Evolutionary conservation across 306 rosid genomes (phyloP), one percentile per base, ranked within the genome.

Genomic region (Elaeagnus macrophylla): DNA sequence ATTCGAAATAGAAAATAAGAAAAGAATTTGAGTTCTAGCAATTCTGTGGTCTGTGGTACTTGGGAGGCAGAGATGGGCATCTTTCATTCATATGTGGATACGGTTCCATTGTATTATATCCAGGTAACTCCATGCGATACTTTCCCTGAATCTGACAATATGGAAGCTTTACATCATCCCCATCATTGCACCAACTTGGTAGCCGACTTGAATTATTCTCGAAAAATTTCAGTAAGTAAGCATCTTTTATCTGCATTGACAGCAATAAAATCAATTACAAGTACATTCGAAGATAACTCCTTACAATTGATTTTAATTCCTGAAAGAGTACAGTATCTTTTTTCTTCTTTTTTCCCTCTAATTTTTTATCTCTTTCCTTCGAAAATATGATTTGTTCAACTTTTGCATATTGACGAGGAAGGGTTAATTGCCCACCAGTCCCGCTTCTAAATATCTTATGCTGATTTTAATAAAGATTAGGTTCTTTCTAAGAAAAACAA

Each of bases 171-270:
- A 82, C 83, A 0, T 76, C 53, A 60, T 87, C 99, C 59, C 79
- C 86, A 7, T 80, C 82, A 13, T 87, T 81, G 83, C 99, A 93
- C 99, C 99, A 93, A 51, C 68, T 77, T 0, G 99, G 99, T 62
- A 87, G 72, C 56, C 85, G 89, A 69, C 89, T 82, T 7, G 81
- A 74, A 75, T 93, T 73, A 56, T 69, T 79, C 77, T 93, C 99
- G 8, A 75, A 93, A 68, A 87, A 77, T 10, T 84, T 93, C 65
- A 93, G 95, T 39, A 48, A 63, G 75, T 93, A 93, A 60, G 99
- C 99, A 68, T 93, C 99, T 70, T 80, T 93, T 47, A 93, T 81
- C 99, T 93, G 88, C 85, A 80, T 64, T 48, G 67, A 51, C 38
- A 65, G 53, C 68, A 7, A 44, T 55, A 53, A 51, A 37, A 39